Evolutionary conservation across 306 rosid species (phyloP).

Genomic region (Rubus idaeus): DNA sequence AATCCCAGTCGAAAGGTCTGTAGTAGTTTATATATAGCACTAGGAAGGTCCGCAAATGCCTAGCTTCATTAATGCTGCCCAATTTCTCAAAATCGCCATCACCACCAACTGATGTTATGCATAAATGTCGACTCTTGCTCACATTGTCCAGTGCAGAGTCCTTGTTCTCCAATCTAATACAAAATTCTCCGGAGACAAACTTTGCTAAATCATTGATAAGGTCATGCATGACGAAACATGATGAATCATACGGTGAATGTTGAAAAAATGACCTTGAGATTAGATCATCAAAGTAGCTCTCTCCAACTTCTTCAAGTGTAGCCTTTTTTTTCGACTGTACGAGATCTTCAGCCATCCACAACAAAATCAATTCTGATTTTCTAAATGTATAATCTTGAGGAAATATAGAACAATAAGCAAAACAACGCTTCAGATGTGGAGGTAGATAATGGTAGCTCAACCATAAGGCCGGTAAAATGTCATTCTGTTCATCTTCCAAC

Average conservation of each 20-base stretch:
- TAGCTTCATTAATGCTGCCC: neutral
- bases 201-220: neutral
- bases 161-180: neutral
- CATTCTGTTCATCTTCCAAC: neutral
- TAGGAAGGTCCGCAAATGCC: neutral
- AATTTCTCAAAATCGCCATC: neutral
- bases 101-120: neutral
- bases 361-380: constrained; percentile 13
- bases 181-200: neutral
- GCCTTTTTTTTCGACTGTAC: neutral
- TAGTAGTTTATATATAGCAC: no score
- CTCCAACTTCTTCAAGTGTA: neutral
- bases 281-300: constrained; percentile 27
- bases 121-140: neutral
- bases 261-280: constrained; percentile 31
- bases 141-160: neutral
- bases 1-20: no score
- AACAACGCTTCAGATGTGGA: constrained; percentile 19
- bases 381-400: constrained; percentile 21
- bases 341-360: constrained; percentile 44
- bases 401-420: constrained; percentile 27
- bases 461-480: neutral
- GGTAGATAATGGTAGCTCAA: constrained; percentile 19
- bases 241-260: rapidly evolving
- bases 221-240: neutral